Base-by-base conservation (phyloP, 2,329 filamentous ascomycete genomes). In the Raffaelea arxii region DNA sequence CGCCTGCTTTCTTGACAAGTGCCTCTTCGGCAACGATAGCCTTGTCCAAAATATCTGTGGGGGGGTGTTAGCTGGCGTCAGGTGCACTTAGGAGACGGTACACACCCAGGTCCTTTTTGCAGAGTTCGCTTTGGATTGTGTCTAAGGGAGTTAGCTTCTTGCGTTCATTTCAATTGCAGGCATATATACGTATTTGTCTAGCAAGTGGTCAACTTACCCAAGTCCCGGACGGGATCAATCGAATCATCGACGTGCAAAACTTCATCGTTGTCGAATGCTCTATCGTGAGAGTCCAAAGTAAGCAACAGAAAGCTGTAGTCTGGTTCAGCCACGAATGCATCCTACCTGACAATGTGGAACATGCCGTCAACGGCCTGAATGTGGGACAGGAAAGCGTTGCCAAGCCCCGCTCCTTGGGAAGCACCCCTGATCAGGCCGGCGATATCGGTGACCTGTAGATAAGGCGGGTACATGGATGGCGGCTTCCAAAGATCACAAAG, bases 341-440 rank as follows among this genome's bases (percentile, higher is more conserved):
- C 30, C 1, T 58, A 65, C 62, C 66, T 61, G 35, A 70, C 67
- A 53, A 70, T 62, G 49, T 70, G 67, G 53, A 62, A 70, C 57
- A 70, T 68, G 52, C 67, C 67, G 36, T 69, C 67, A 3, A 70
- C 67, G 1, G 67, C 67, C 48, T 69, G 67, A 25, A 70, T 70
- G 50, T 70, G 66, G 14, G 65, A 68, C 14, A 70, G 49, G 52
- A 70, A 70, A 2, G 66, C 65, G 52, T 70, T 70, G 51, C 67
- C 67, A 22, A 70, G 63, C 41, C 67, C 67, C 46, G 65, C 64
- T 50, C 67, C 67, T 50, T 68, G 57, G 1, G 65, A 67, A 44
- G 67, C 67, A 47, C 67, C 67, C 57, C 62, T 67, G 56, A 70
- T 70, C 49, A 70, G 54, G 3, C 67, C 67, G 19, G 67, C 67